Evolutionary conservation across 805 yeast genomes (phyloP).

Genomic region (Candida golubevii): DNA sequence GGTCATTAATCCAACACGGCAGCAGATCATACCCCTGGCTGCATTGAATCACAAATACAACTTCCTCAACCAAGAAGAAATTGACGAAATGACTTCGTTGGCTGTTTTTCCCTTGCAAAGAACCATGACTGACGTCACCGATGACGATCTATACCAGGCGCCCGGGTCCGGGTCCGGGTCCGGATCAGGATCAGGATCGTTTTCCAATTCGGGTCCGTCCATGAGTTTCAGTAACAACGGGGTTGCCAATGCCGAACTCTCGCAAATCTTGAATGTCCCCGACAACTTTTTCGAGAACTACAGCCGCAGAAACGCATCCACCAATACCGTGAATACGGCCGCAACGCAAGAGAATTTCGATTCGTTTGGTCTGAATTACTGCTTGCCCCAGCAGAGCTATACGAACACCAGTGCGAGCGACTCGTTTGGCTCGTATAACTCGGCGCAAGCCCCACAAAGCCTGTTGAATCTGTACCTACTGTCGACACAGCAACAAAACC

Average conservation of each 20-base stretch:
- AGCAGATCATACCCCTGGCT: neutral
- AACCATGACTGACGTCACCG: conserved; percentile 54
- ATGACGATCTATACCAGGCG: conserved; percentile 51
- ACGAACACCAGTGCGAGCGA: neutral
- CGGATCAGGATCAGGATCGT: neutral
- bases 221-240: conserved; percentile 11
- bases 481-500: neutral
- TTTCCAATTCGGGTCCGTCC: neutral
- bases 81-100: conserved; percentile 41
- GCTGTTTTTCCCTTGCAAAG: conserved; percentile 51
- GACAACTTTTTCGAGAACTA: conserved; percentile 28
- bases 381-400: conserved; percentile 8
- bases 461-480: conserved; percentile 17
- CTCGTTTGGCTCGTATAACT: conserved; percentile 27
- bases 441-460: conserved; percentile 15
- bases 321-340: conserved; percentile 14
- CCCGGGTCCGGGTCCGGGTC: conserved; percentile 6
- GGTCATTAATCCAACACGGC: too few species aligned
- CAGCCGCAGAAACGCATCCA: conserved; percentile 15
- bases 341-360: conserved; percentile 4
- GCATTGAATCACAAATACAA: conserved; percentile 1
- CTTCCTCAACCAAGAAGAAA: conserved; percentile 5
- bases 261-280: conserved; percentile 29
- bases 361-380: conserved; percentile 8
- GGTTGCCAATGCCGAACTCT: conserved; percentile 19